Evolutionary conservation across 2,329 filamentous ascomycete species (phyloP).

Genomic region (Fusarium mexicanum): DNA sequence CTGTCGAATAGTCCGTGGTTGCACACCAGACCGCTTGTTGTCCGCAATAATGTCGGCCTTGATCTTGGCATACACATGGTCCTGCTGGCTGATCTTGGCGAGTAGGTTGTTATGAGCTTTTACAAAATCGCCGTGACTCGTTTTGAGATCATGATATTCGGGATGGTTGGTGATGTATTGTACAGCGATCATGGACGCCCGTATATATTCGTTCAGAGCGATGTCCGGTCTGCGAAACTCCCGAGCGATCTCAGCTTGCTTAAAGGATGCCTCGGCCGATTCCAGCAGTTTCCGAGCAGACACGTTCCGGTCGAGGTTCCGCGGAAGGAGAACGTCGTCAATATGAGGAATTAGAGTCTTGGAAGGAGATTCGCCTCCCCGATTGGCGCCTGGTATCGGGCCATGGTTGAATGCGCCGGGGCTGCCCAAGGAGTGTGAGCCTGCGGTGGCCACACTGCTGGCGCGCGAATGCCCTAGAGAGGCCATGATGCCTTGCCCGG

Average conservation of each 20-base stretch:
- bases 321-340: conserved; percentile 60
- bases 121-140: conserved; percentile 59
- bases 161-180: conserved; percentile 80
- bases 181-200: conserved; percentile 80
- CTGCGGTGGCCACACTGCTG: conserved; percentile 40
- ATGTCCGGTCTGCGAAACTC: conserved; percentile 74
- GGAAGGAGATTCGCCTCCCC: conserved; percentile 42
- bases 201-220: conserved; percentile 85
- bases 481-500: conserved; percentile 35
- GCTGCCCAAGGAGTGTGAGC: conserved; percentile 46
- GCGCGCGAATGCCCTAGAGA: conserved; percentile 42
- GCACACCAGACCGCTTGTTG: conserved; percentile 69
- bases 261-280: conserved; percentile 62
- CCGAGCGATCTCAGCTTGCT: conserved; percentile 69
- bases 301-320: conserved; percentile 59
- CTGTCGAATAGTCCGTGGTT: conserved; percentile 48
- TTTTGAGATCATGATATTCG: conserved; percentile 74
- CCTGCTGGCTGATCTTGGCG: conserved; percentile 59
- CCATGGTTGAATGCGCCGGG: conserved; percentile 46
- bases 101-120: conserved; percentile 61
- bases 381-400: conserved; percentile 42
- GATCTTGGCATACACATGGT: conserved; percentile 64
- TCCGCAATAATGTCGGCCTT: conserved; percentile 70
- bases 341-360: conserved; percentile 60
- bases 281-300: conserved; percentile 65